These are phyloP conservation scores for Argentina anserina DNA, from an alignment of 306 rosid species.

Conservation along the genomic window DNA sequence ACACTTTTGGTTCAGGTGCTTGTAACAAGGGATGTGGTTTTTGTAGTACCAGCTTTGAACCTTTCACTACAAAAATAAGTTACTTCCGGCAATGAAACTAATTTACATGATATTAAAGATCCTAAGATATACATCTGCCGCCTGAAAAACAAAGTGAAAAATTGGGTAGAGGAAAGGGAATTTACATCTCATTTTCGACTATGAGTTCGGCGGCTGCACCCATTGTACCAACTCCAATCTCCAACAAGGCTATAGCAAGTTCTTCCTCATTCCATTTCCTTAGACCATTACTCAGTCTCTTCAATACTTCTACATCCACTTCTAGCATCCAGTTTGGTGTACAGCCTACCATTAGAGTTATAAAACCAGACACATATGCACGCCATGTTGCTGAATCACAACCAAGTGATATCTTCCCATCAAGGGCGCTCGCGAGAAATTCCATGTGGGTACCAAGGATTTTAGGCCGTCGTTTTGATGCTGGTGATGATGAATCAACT, in stretches of 20 bases:
- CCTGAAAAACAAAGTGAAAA: slow-evolving; percentile 7
- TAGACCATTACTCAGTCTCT: slow-evolving; percentile 76
- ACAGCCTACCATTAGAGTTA: slow-evolving; percentile 80
- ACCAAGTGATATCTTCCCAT: slow-evolving; percentile 90
- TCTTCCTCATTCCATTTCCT: slow-evolving; percentile 77
- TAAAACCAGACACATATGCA: slow-evolving; percentile 76
- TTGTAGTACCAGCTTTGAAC: neutral
- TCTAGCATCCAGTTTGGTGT: slow-evolving; percentile 85
- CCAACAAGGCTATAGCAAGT: slow-evolving; percentile 80
- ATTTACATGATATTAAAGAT: slow-evolving; percentile 20
- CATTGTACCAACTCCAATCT: slow-evolving; percentile 64
- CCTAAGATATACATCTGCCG: neutral
- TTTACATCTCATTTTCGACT: slow-evolving; percentile 46
- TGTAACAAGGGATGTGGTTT: neutral
- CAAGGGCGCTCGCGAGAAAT: slow-evolving; percentile 90
- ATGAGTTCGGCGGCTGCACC: slow-evolving; percentile 91
- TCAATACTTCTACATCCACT: slow-evolving; percentile 67
- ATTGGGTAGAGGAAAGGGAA: slow-evolving; percentile 8
- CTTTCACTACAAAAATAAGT: neutral
- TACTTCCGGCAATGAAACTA: slow-evolving; percentile 6
- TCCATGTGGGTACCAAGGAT: slow-evolving; percentile 75
- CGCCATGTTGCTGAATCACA: slow-evolving; percentile 88
- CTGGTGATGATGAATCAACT: slow-evolving; percentile 71
- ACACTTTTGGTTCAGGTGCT: neutral
- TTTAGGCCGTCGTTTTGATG: slow-evolving; percentile 76